Base-by-base conservation (phyloP, 2,329 filamentous ascomycete genomes). In the Blumeria hordei region DNA sequence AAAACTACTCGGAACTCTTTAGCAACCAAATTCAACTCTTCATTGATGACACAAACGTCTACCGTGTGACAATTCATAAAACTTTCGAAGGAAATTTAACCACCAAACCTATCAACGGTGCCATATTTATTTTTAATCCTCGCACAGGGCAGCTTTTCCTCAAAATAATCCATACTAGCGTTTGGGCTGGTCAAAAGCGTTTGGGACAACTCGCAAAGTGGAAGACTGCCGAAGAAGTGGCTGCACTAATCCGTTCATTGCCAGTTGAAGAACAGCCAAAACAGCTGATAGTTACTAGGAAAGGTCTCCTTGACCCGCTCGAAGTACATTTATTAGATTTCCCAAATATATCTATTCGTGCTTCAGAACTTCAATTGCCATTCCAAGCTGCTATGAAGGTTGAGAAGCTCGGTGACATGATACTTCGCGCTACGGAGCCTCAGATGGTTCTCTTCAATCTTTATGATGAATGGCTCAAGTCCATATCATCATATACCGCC, bases 321-420 rank as follows among this genome's bases (percentile, higher is more conserved):
- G 92, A 98, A 68, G 92, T 98, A 14, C 93, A 98, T 66, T 69
- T 98, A 64, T 81, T 98, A 44, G 93, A 98, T 67, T 98, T 98
- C 74, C 92, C 92, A 55, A 98, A 98, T 67, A 98, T 98, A 61
- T 95, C 92, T 2, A 98, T 98, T 62, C 85, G 92, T 62, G 92
- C 92, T 10, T 98, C 92, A 0, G 92, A 98, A 69, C 71, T 98
- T 62, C 92, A 98, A 68, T 74, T 98, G 60, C 92, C 92, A 1
- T 98, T 98, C 84, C 93, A 98, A 69, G 92, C 92, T 55, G 93
- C 93, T 0, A 98, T 98, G 90, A 98, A 98, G 75, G 88, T 98
- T 1, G 92, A 98, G 71, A 98, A 98, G 69, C 77, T 98, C 49
- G 93, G 90, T 61, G 93, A 98, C 70, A 95, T 98, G 90, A 98